Evolutionary conservation across 768 basidiomycete species (phyloP).

Genomic region (Neoboletus subvelutipes): DNA sequence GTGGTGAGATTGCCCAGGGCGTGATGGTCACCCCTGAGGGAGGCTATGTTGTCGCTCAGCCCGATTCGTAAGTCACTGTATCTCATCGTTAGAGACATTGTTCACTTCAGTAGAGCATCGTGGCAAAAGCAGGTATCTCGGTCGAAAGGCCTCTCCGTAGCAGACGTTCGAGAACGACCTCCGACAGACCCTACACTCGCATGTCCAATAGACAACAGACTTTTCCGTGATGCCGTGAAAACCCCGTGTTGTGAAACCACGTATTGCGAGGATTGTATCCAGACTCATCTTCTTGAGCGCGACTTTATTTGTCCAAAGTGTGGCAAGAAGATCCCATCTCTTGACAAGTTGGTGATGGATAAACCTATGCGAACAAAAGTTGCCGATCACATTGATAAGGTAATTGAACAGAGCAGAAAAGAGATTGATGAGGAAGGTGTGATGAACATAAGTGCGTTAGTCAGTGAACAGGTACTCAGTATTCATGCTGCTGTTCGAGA

Average conservation of each 20-base stretch:
- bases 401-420: conserved; percentile 74
- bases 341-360: conserved; percentile 85
- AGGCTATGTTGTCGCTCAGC: conserved; percentile 95
- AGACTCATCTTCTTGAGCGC: conserved; percentile 89
- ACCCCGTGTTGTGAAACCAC: conserved; percentile 90
- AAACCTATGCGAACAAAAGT: conserved; percentile 77
- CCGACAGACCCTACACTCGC: conserved; percentile 77
- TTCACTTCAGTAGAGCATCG: conserved; percentile 58
- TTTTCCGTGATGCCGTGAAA: conserved; percentile 92
- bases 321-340: conserved; percentile 78
- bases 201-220: conserved; percentile 90
- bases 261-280: conserved; percentile 98
- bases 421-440: conserved; percentile 51
- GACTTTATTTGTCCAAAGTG: conserved; percentile 95
- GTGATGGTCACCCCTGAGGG: conserved; percentile 99
- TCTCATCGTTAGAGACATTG: background rate
- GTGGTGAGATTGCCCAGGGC: conserved; percentile 71
- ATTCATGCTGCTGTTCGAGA: background rate
- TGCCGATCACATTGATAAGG: conserved; percentile 76
- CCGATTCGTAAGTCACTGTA: conserved; percentile 74
- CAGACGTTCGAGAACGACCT: conserved; percentile 84
- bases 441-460: conserved; percentile 18
- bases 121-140: conserved; percentile 92
- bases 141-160: conserved; percentile 77
- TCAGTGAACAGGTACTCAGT: conserved; percentile 37